A percentile compares a stretch with the other conserved stretches of the same genome.
phyloP scores from a whole-genome alignment of 305 asterid species.

The Rubia peregrina region DNA sequence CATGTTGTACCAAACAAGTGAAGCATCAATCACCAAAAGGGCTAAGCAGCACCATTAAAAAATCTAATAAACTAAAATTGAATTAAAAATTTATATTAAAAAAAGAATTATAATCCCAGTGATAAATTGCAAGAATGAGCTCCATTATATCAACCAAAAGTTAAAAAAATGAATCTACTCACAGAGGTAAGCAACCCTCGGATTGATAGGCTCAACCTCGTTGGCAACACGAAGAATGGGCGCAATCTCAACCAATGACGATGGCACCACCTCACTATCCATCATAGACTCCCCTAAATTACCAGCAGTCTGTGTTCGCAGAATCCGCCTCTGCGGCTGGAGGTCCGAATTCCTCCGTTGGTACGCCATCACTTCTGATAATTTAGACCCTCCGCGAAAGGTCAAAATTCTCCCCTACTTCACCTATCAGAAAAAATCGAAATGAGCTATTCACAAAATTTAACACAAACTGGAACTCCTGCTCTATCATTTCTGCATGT shows the following conservation, averaged over 20 bases:
- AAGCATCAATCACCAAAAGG: background rate
- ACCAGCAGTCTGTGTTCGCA: constrained; percentile 94
- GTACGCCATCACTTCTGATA: constrained; percentile 62
- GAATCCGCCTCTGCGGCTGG: constrained; percentile 67
- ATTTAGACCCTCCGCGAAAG: constrained; percentile 24
- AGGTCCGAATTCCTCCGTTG: constrained; percentile 76
- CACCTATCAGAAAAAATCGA: constrained; percentile 26
- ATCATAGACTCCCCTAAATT: constrained; percentile 94
- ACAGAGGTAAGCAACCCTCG: constrained; percentile 97
- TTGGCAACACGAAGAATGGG: constrained; percentile 99
- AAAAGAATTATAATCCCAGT: background rate
- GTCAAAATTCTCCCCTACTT: constrained; percentile 21
- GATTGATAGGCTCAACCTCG: constrained; percentile 83
- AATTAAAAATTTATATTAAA: background rate
- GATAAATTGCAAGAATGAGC: background rate
- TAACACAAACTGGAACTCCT: background rate
- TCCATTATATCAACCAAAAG: background rate
- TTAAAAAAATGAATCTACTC: constrained; percentile 35
- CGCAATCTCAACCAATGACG: constrained; percentile 90
- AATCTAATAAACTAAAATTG: background rate
- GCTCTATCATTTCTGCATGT: background rate
- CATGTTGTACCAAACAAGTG: background rate
- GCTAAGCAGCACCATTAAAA: background rate
- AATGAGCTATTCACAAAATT: background rate
- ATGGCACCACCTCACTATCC: constrained; percentile 99